These are phyloP conservation scores for Backusella sp. DNA, from an alignment of 192 early-diverging fungal species.

Conservation along the genomic window DNA sequence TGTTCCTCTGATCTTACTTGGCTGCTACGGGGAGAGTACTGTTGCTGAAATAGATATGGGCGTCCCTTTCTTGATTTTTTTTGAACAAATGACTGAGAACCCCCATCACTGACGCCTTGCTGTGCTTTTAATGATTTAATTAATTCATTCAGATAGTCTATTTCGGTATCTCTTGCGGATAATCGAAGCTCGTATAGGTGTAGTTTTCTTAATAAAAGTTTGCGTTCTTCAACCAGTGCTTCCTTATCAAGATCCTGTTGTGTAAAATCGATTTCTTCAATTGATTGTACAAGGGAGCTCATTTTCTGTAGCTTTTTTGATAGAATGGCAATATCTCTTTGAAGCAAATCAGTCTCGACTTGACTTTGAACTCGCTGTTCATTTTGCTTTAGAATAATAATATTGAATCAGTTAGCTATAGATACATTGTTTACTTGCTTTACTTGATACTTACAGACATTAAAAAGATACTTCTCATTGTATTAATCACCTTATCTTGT, in stretches of 20 bases:
- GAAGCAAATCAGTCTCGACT: conserved; percentile 30
- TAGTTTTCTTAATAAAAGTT: conserved; percentile 24
- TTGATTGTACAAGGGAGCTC: conserved; percentile 6
- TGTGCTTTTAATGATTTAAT: not conserved
- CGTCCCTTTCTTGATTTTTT: conserved; percentile 8
- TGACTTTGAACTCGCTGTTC: conserved; percentile 24
- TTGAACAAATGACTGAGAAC: not conserved
- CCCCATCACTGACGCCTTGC: not conserved
- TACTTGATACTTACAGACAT: conserved; percentile 7
- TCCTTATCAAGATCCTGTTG: not conserved
- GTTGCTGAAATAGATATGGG: conserved; percentile 33
- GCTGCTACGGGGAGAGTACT: conserved; percentile 27
- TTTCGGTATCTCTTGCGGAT: conserved; percentile 31
- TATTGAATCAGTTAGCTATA: not conserved
- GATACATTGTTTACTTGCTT: not conserved
- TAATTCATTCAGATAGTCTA: conserved; percentile 26
- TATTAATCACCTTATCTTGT: conserved; percentile 11
- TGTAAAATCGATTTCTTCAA: conserved; percentile 23
- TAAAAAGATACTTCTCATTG: conserved; percentile 24
- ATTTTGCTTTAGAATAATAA: conserved; percentile 26
- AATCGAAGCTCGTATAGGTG: conserved; percentile 30
- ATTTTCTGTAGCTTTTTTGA: conserved; percentile 26
- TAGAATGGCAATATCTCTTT: conserved; percentile 31
- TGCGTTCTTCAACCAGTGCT: conserved; percentile 13
- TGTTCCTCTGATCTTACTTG: conserved; percentile 12